Base-by-base conservation (phyloP, 2,329 filamentous ascomycete species). In the Cadophora malorum region DNA sequence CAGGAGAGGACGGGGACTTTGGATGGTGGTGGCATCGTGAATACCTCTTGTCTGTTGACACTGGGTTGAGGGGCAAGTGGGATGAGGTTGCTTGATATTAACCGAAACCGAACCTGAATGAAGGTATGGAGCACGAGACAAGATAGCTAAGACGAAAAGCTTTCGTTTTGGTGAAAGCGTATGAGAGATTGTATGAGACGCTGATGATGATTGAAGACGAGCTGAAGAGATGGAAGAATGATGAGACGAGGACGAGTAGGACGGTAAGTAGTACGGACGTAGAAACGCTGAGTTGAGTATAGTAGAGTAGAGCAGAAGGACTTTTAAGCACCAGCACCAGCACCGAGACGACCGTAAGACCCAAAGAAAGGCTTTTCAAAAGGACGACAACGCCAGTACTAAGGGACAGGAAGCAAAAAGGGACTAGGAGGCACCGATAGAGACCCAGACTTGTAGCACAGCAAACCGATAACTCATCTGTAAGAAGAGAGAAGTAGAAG, bases 1-100 rank as follows among this genome's bases (percentile, higher is more conserved):
- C 67, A 67, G 21, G 53, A 60, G 33, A 69, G 64, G 58, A 67
- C 45, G n/a, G 66, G 67, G 25, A 65, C 66, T 28, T 45, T 53
- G 59, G 62, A 21, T 47, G 68, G 67, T 53, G 68, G 55, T 28
- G 69, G 70, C 67, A 72, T 69, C 19, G 56, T 58, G 63, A 38
- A 38, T 16, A 12, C 25, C 1, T 52, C 7, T n/a, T 23, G 14
- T 2, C 16, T 31, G 41, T 45, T 45, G 35, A 38, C 3, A 5
- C 28, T 38, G 41, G 19, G 19, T 25, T 50, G 38, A 35, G 6
- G 2, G n/a, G 19, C 6, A 3, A 25, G n/a, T 25, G 21, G 33
- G 10, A 52, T 16, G 21, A 35, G 1, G 28, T 63, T 50, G 60
- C 25, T 23, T 33, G 60, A 38, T 23, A 41, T 25, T 52, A 53